A percentile compares a stretch with the other conserved stretches of the same genome.
phyloP scores from a whole-genome alignment of 108 stramenopile genomes.

The Fragilariopsis cylindrus region DNA sequence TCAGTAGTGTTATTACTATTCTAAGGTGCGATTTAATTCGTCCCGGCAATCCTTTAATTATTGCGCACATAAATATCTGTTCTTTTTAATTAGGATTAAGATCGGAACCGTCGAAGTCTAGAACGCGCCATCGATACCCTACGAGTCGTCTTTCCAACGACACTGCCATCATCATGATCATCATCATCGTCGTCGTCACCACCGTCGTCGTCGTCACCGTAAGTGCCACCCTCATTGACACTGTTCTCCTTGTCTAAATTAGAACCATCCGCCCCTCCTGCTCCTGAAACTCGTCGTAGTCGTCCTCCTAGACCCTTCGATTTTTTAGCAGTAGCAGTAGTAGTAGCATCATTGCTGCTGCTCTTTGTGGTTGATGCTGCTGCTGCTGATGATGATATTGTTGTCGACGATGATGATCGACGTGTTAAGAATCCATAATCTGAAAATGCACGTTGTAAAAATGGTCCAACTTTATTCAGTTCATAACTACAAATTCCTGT shows the following conservation, averaged over 20 bases:
- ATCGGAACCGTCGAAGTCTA: slow-evolving; percentile 16
- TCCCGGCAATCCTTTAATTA: no score
- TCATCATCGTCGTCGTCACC: slow-evolving; percentile 6
- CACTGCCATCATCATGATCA: background rate
- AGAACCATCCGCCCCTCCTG: background rate
- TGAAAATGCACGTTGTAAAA: slow-evolving; percentile 52
- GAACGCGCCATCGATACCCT: slow-evolving; percentile 22
- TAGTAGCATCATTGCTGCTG: no score
- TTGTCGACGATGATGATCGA: background rate
- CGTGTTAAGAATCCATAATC: slow-evolving; percentile 36
- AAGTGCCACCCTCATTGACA: background rate
- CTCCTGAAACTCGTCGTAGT: no score
- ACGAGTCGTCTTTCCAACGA: background rate
- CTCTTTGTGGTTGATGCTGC: background rate
- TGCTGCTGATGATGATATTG: background rate
- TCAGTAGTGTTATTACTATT: no score
- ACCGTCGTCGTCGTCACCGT: background rate
- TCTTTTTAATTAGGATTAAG: background rate
- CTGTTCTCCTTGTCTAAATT: background rate
- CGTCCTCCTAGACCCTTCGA: no score
- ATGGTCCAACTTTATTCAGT: slow-evolving; percentile 65
- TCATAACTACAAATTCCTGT: slow-evolving; percentile 79
- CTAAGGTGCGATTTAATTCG: no score
- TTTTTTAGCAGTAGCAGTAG: no score
- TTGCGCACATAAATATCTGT: background rate